Percentiles rank a stretch among this genome's conserved stretches.
phyloP scores from a whole-genome alignment of 768 basidiomycete species.

The Mycena epipterygia region DNA sequence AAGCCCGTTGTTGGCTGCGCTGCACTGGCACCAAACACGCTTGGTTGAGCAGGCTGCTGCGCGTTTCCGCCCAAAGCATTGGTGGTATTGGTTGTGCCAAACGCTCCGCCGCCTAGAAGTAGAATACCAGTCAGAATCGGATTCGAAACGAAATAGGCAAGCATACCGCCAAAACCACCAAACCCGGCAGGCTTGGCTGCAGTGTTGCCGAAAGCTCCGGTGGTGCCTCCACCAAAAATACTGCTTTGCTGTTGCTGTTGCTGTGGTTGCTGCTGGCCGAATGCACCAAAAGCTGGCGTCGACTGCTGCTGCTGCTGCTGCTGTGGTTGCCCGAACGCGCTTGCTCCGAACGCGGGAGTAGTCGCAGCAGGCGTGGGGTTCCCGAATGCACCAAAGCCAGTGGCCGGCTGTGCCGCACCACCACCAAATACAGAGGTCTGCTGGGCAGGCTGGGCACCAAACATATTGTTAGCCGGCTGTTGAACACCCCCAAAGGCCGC shows the following conservation, averaged over 20 bases:
- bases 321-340: constrained; percentile 53
- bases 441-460: constrained; percentile 62
- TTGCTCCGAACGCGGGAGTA: constrained; percentile 26
- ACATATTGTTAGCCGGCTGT: constrained; percentile 57
- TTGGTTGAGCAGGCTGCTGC: constrained; percentile 25
- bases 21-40: constrained; percentile 16
- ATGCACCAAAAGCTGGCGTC: constrained; percentile 42
- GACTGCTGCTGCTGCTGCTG: constrained; percentile 47
- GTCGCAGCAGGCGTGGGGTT: constrained; percentile 48
- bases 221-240: constrained; percentile 37
- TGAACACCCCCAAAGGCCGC: constrained; percentile 59
- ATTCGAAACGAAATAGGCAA: neutral
- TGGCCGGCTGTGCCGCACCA: constrained; percentile 44
- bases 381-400: constrained; percentile 63
- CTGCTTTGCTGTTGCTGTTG: constrained; percentile 35
- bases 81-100: constrained; percentile 24
- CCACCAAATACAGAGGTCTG: constrained; percentile 53
- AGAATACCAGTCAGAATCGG: neutral
- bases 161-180: constrained; percentile 52
- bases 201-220: constrained; percentile 50
- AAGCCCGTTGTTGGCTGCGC: constrained; percentile 26
- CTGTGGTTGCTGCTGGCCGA: constrained; percentile 48
- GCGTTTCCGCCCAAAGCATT: constrained; percentile 29
- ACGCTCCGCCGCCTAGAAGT: constrained; percentile 10
- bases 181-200: constrained; percentile 51